Percentiles rank a stretch among this genome's conserved stretches.
phyloP scores from a whole-genome alignment of 345 rosid species.

The Draba incana region DNA sequence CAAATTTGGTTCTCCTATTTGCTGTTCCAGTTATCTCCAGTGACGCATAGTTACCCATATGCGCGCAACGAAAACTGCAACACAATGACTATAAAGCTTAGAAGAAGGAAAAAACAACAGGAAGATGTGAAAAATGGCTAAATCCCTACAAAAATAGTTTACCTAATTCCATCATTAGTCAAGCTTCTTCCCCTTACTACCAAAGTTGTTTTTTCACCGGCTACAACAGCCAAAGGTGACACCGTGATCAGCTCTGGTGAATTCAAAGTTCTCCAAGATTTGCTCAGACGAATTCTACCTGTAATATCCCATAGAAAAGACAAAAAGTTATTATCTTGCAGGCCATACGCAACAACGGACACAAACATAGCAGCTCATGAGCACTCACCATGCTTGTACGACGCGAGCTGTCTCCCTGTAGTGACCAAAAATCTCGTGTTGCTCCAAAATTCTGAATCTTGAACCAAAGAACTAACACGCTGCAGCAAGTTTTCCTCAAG shows the following conservation, averaged over 20 bases:
- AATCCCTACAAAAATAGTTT: conserved; percentile 9
- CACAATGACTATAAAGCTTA: conserved; percentile 14
- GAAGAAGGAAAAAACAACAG: background rate
- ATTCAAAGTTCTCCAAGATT: conserved; percentile 69
- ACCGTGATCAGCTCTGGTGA: conserved; percentile 74
- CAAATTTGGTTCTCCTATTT: conserved; percentile 41
- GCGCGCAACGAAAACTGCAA: conserved; percentile 65
- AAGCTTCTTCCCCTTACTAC: conserved; percentile 71
- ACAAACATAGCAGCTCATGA: conserved; percentile 3
- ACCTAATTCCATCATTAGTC: conserved; percentile 67
- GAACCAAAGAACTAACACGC: conserved; percentile 54
- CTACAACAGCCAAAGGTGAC: conserved; percentile 76
- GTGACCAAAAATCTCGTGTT: conserved; percentile 70
- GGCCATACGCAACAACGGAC: background rate
- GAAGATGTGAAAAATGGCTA: background rate
- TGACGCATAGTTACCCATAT: conserved; percentile 62
- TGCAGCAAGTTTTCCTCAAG: conserved; percentile 62
- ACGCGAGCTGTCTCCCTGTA: conserved; percentile 67
- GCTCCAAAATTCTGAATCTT: conserved; percentile 72
- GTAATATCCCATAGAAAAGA: conserved; percentile 30
- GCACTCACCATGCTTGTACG: conserved; percentile 64
- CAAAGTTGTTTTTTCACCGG: conserved; percentile 68
- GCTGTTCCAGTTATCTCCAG: conserved; percentile 49
- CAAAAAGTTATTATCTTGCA: conserved; percentile 7
- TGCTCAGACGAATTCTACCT: conserved; percentile 71